These are phyloP conservation scores for Debaryomycetaceae sp. DNA, from an alignment of 1,139 yeast genomes.

Conservation along the genomic window DNA sequence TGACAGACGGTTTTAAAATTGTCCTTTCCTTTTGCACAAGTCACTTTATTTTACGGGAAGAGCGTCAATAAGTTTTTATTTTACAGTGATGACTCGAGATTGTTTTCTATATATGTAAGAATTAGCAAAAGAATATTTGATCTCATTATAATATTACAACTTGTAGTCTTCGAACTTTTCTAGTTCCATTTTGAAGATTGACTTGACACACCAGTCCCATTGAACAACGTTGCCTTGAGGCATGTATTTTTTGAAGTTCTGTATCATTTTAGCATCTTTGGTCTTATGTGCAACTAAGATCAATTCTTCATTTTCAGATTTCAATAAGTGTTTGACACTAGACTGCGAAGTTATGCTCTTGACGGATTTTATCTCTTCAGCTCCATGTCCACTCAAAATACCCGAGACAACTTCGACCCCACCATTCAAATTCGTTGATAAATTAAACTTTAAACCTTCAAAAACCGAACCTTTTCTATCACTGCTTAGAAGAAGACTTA, in stretches of 20 bases:
- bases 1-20: too few species aligned
- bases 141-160: slow-evolving; percentile 8
- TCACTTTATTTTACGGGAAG: not conserved
- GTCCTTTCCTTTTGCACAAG: not conserved
- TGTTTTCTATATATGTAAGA: not conserved
- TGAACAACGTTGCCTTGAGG: slow-evolving; percentile 40
- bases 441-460: slow-evolving; percentile 45
- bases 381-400: slow-evolving; percentile 67
- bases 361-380: slow-evolving; percentile 31
- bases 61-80: not conserved
- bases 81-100: not conserved
- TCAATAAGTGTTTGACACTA: slow-evolving; percentile 9
- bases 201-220: slow-evolving; percentile 68
- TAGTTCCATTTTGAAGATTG: slow-evolving; percentile 49
- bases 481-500: slow-evolving; percentile 18
- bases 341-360: slow-evolving; percentile 14
- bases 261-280: slow-evolving; percentile 44
- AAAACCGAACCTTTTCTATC: slow-evolving; percentile 40
- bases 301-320: slow-evolving; percentile 14
- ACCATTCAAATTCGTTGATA: slow-evolving; percentile 65
- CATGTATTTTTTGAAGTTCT: slow-evolving; percentile 32
- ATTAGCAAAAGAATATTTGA: not conserved
- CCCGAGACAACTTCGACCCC: slow-evolving; percentile 58
- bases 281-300: slow-evolving; percentile 36
- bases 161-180: slow-evolving; percentile 22